Evolutionary conservation across 2,329 filamentous ascomycete species (phyloP), one percentile per base, ranked within the genome.

Genomic region (Dryadomyces quercivorus): DNA sequence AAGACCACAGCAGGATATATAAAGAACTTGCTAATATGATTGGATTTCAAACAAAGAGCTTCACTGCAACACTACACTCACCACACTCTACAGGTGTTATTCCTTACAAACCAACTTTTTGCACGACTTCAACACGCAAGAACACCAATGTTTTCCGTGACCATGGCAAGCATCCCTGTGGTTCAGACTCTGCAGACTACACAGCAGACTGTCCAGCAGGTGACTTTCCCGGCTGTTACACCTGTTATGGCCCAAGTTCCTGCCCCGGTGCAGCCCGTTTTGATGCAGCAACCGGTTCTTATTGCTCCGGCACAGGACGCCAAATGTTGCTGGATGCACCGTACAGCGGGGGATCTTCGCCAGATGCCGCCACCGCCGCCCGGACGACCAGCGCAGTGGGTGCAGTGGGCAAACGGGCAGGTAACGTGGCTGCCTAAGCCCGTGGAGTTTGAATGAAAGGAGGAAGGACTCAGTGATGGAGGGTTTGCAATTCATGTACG

Each of bases 241-340:
- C 21, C 21, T 18, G 22, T 47, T 26, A 10, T 44, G 3, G 16
- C n/a, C 42, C 16, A 18, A 16, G 42, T 18, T 16, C 16, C 42
- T 13, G 4, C 16, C 5, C 42, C 42, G 13, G 18, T 20, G 18
- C 42, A 44, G 42, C 42, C 15, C 22, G 22, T 26, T 10, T 20
- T 8, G 45, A 26, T 49, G n/a, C 44, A 26, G 44, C 18, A 46
- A 21, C 21, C 46, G 15, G 13, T 9, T 18, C 5, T 34, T 22
- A 2, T 48, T 16, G 36, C 10, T 1, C 22, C 21, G n/a, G n/a
- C 15, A 3, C 46, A 16, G 26, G 34, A 40, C 12, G 16, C 44
- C 6, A 13, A n/a, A 8, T 46, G 48, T 16, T 54, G 52, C 47
- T 54, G 52, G 52, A 44, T 54, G 40, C 52, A 54, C 16, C 46